Evolutionary conservation across 305 asterid species (phyloP).

Genomic region (Nicotiana rustica): DNA sequence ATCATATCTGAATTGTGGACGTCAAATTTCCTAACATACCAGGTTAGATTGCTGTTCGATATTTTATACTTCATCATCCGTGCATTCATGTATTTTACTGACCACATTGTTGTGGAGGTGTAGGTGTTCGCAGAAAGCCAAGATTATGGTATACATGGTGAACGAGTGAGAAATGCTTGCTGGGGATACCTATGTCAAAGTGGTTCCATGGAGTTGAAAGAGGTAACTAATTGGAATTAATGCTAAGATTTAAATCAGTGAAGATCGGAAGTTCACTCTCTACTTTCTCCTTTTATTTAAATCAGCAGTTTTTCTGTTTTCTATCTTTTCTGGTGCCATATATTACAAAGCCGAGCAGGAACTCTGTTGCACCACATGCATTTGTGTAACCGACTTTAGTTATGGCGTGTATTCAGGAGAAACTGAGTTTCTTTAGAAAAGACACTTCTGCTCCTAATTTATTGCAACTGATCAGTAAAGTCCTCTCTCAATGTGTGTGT

Average conservation of each 20-base stretch:
- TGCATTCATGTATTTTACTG: slow-evolving; percentile 14
- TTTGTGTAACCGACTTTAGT: background rate
- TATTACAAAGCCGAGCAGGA: slow-evolving; percentile 12
- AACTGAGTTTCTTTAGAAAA: background rate
- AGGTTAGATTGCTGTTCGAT: slow-evolving; percentile 58
- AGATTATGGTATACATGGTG: slow-evolving; percentile 95
- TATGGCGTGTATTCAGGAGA: background rate
- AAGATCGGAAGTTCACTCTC: slow-evolving; percentile 30
- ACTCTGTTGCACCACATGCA: slow-evolving; percentile 12
- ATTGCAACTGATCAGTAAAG: slow-evolving; percentile 12
- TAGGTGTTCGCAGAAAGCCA: slow-evolving; percentile 99
- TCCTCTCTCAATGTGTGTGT: slow-evolving; percentile 25
- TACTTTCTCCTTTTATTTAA: slow-evolving; percentile 26
- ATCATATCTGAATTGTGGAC: slow-evolving; percentile 93
- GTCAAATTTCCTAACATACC: slow-evolving; percentile 92
- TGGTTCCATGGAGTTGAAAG: slow-evolving; percentile 91
- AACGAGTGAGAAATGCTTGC: slow-evolving; percentile 98
- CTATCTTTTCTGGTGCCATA: background rate
- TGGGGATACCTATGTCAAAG: slow-evolving; percentile 99
- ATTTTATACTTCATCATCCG: background rate
- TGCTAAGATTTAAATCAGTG: slow-evolving; percentile 15
- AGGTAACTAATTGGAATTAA: slow-evolving; percentile 52
- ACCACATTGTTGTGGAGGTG: slow-evolving; percentile 31
- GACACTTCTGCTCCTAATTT: background rate
- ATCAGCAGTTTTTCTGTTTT: slow-evolving; percentile 2